These are phyloP conservation scores for Ceratobasidium sp. DNA, from an alignment of 1,284 basidiomycete genomes.

Conservation along the genomic window DNA sequence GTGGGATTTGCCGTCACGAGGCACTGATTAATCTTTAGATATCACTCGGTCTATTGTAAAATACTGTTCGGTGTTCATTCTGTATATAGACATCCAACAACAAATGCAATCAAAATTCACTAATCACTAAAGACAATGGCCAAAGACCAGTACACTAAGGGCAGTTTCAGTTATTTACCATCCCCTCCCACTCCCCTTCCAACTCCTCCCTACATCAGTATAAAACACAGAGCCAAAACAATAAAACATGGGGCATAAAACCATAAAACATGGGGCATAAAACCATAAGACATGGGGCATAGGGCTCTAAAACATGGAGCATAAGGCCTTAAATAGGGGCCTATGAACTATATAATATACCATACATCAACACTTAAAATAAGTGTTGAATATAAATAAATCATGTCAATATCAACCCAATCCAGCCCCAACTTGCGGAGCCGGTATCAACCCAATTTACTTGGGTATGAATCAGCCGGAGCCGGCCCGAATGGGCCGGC, in stretches of 20 bases:
- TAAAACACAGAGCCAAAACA: neutral
- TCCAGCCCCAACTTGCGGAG: neutral
- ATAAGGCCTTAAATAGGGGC: neutral
- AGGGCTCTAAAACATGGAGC: neutral
- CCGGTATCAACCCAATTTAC: constrained; percentile 42
- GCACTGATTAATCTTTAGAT: too few species aligned
- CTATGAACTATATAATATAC: neutral
- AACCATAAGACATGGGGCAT: neutral
- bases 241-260: neutral
- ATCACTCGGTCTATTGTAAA: too few species aligned
- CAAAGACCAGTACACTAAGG: neutral
- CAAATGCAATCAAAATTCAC: neutral
- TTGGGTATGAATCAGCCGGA: constrained; percentile 47
- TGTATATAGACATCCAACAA: too few species aligned
- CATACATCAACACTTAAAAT: neutral
- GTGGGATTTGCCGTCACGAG: too few species aligned
- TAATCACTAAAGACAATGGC: neutral
- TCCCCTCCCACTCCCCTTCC: neutral
- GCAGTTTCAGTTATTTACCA: neutral
- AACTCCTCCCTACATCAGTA: too few species aligned
- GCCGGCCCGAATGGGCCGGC: constrained; percentile 45
- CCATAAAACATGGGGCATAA: neutral
- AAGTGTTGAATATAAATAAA: neutral
- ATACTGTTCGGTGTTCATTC: too few species aligned
- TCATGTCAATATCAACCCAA: neutral